Percentiles rank a stretch among this genome's conserved stretches.
Conservation (phyloP, 306 rosid genomes). For the Cicer cuneatum region DNA sequence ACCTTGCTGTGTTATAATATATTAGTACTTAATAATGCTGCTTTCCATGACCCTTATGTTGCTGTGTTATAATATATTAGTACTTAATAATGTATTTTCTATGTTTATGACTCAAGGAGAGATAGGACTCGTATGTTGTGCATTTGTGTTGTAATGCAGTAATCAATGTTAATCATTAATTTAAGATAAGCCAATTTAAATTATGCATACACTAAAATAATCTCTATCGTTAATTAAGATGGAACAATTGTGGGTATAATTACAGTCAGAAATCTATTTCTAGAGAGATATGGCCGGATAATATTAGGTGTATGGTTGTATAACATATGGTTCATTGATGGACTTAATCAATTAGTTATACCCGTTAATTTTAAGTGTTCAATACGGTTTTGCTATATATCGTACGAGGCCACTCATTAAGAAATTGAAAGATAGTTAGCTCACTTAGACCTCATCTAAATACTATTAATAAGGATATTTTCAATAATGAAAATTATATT, state of each 20-base stretch:
- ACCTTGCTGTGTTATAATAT: background rate
- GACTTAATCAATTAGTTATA: no score
- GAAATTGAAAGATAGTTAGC: background rate
- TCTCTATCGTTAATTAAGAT: no score
- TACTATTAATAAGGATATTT: no score
- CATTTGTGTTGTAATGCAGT: no score
- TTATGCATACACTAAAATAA: no score
- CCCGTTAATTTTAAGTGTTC: no score
- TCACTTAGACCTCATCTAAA: background rate
- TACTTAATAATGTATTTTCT: background rate
- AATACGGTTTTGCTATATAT: background rate
- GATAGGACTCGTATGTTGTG: no score
- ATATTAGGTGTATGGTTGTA: background rate
- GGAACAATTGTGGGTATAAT: no score
- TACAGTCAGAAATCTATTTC: no score
- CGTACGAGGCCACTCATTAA: background rate
- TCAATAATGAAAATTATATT: no score
- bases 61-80: background rate
- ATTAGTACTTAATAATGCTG: background rate
- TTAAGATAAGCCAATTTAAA: no score
- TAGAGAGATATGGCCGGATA: background rate
- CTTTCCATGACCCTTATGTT: conserved; percentile 53
- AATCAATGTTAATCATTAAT: no score
- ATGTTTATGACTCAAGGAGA: background rate
- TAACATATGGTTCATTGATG: background rate